A percentile compares a stretch with the other conserved stretches of the same genome.
These are phyloP conservation scores for Ceratocystis papillata DNA, from an alignment of 2,329 filamentous ascomycete species.

Conservation along the genomic window DNA sequence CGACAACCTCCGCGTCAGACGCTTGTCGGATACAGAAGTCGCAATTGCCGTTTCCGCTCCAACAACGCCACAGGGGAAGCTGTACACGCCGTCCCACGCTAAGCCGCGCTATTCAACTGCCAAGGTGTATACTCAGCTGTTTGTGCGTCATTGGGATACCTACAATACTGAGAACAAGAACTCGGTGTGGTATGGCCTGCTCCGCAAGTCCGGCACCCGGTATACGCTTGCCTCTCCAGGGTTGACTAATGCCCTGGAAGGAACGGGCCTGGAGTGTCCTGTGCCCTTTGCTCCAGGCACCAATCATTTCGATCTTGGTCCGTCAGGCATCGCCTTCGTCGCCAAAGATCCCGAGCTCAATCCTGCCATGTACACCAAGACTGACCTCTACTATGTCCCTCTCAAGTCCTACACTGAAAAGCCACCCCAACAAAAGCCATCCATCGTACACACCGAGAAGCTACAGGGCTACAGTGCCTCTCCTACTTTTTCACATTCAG, in stretches of 20 bases:
- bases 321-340: constrained; percentile 57
- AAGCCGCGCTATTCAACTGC: constrained; percentile 52
- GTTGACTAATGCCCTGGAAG: constrained; percentile 54
- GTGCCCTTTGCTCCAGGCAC: constrained; percentile 68
- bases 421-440: constrained; percentile 34
- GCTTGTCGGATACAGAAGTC: constrained; percentile 40
- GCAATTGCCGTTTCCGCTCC: constrained; percentile 52
- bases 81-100: constrained; percentile 55
- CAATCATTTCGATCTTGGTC: constrained; percentile 67
- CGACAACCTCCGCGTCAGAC: constrained; percentile 48
- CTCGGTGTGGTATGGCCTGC: constrained; percentile 60
- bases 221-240: constrained; percentile 37
- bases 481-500: constrained; percentile 65
- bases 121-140: constrained; percentile 62
- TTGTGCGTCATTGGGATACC: constrained; percentile 75
- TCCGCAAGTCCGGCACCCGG: constrained; percentile 33
- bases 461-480: constrained; percentile 53
- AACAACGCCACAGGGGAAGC: constrained; percentile 55
- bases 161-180: constrained; percentile 59
- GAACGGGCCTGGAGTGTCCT: constrained; percentile 51
- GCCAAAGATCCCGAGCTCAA: constrained; percentile 63
- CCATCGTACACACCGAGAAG: constrained; percentile 42
- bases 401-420: constrained; percentile 48
- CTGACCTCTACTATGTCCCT: constrained; percentile 65
- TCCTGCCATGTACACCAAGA: constrained; percentile 66